These are phyloP conservation scores for Phoma sp. DNA, from an alignment of 2,329 filamentous ascomycete species.

Conservation along the genomic window DNA sequence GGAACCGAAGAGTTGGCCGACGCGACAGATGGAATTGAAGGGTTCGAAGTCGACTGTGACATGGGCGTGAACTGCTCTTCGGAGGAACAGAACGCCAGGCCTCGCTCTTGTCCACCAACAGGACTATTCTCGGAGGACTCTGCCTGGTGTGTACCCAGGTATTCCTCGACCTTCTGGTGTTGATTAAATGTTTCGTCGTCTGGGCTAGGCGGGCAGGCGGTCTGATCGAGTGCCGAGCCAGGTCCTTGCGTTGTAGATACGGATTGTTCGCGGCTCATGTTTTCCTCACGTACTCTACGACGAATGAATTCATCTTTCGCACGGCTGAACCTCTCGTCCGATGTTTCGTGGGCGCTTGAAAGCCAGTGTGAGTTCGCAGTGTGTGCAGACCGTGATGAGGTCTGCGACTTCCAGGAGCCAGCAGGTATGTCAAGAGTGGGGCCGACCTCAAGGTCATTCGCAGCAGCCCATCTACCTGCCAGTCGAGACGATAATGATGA, in stretches of 20 bases:
- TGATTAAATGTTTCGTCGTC: conserved; percentile 50
- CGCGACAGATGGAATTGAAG: conserved; percentile 60
- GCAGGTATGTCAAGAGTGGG: conserved; percentile 28
- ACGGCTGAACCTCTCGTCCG: conserved; percentile 45
- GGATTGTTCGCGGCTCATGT: conserved; percentile 36
- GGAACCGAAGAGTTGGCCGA: conserved; percentile 57
- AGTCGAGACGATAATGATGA: conserved; percentile 49
- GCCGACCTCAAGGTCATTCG: conserved; percentile 35
- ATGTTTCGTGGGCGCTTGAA: conserved; percentile 30
- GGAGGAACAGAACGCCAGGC: conserved; percentile 55
- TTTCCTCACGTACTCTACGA: conserved; percentile 43
- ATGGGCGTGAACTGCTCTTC: conserved; percentile 58
- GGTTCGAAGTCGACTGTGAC: conserved; percentile 59
- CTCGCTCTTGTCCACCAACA: conserved; percentile 37
- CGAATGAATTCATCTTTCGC: conserved; percentile 50
- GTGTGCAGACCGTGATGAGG: conserved; percentile 15
- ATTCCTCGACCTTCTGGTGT: conserved; percentile 41
- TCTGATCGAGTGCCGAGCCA: conserved; percentile 39
- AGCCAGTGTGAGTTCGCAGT: conserved; percentile 17
- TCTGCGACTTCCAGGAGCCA: conserved; percentile 11
- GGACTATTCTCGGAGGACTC: conserved; percentile 53
- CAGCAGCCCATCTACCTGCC: conserved; percentile 31
- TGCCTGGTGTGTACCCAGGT: conserved; percentile 36
- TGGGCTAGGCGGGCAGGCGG: conserved; percentile 57
- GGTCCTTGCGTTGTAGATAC: conserved; percentile 33